Evolutionary conservation across 2,329 filamentous ascomycete genomes (phyloP).

Genomic region (Claviceps monticola): DNA sequence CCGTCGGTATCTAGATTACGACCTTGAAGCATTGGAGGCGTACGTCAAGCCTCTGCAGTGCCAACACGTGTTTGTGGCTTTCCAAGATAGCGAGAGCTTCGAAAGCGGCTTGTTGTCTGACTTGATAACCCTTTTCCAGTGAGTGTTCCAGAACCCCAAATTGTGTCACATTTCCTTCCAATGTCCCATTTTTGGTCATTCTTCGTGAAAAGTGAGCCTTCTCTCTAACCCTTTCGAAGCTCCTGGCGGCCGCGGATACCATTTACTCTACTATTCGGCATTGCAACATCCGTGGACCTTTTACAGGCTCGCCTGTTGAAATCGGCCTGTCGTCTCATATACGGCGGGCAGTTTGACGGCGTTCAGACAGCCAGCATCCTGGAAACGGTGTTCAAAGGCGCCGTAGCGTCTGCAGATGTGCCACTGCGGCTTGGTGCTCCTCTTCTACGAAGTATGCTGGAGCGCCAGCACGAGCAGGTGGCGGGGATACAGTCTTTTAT

Average conservation of each 20-base stretch:
- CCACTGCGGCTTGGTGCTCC: conserved; percentile 49
- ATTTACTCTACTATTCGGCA: conserved; percentile 63
- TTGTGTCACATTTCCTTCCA: no score
- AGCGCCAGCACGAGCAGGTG: conserved; percentile 63
- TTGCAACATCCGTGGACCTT: conserved; percentile 70
- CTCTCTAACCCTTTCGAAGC: conserved; percentile 17
- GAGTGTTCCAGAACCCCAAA: conserved; percentile 15
- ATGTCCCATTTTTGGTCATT: no score
- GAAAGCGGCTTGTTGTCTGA: conserved; percentile 60
- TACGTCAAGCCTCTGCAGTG: conserved; percentile 40
- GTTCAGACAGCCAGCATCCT: conserved; percentile 58
- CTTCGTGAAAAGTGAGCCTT: background rate
- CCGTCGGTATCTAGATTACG: conserved; percentile 60
- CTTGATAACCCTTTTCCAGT: conserved; percentile 55
- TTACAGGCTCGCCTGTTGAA: conserved; percentile 63
- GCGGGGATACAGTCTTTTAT: conserved; percentile 62
- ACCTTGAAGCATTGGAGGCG: conserved; percentile 55
- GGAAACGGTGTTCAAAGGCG: conserved; percentile 55
- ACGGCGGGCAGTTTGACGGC: conserved; percentile 64
- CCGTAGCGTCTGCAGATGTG: conserved; percentile 43
- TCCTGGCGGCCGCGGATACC: conserved; percentile 63
- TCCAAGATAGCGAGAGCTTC: conserved; percentile 75
- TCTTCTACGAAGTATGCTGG: conserved; percentile 49
- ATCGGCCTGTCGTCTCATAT: conserved; percentile 50
- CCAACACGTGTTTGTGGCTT: conserved; percentile 52